Percentiles rank a stretch among this genome's conserved stretches.
Conservation (phyloP, 164 flowering plant species). For the Kalanchoe fedtschenkoi region DNA sequence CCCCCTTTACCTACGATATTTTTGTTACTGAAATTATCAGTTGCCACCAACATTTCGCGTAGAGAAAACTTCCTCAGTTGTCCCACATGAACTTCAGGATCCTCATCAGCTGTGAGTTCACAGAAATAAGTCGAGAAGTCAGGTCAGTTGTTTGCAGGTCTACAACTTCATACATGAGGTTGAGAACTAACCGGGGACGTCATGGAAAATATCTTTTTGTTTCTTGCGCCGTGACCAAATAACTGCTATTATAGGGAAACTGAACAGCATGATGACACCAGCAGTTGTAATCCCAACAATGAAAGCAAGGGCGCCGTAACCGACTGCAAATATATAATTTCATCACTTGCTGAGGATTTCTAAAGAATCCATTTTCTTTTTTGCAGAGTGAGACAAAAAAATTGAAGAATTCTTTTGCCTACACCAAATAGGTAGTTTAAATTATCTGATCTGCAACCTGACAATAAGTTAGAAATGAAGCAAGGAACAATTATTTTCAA, state of each 20-base stretch:
- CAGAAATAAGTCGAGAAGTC: not conserved
- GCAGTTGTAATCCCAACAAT: conserved; percentile 18
- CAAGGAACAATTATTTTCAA: no score
- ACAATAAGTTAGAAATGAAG: no score
- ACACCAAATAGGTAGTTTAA: no score
- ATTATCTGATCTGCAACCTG: no score
- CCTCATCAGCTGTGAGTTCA: conserved; percentile 25
- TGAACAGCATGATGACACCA: conserved; percentile 16
- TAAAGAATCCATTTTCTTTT: no score
- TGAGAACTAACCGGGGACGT: conserved; percentile 12
- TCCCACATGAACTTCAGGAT: conserved; percentile 28
- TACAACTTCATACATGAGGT: not conserved
- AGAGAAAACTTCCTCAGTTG: conserved; percentile 29
- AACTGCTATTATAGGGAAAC: conserved; percentile 15
- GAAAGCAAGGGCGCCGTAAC: conserved; percentile 9
- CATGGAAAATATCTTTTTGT: conserved; percentile 10
- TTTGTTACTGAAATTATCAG: conserved; percentile 21
- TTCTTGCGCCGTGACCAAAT: conserved; percentile 13
- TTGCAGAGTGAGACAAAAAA: no score
- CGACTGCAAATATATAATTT: conserved; percentile 4
- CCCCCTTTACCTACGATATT: conserved; percentile 13
- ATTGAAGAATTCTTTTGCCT: no score
- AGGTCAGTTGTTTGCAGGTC: not conserved
- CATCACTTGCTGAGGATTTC: no score
- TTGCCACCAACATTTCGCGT: conserved; percentile 23